Base-by-base conservation (phyloP, 352 stramenopile species). In the Globisporangium barbulae region DNA sequence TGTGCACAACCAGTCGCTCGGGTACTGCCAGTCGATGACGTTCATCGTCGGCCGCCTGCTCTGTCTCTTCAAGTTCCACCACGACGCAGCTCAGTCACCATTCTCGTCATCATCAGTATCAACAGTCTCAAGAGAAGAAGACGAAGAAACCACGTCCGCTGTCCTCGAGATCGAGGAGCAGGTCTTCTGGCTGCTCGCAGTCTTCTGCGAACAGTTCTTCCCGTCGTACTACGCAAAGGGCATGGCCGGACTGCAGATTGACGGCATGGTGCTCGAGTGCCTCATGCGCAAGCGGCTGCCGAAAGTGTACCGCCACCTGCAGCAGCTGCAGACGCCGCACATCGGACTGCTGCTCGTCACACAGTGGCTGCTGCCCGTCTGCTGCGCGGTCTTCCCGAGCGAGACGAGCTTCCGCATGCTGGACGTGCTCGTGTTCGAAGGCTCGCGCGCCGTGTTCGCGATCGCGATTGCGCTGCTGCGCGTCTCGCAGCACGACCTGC, bases 1-100 rank as follows among this genome's bases (percentile, higher is more conserved):
- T 0, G 47, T 94, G 31, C 80, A 91, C 59, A 94, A 97, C 59
- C 63, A 78, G 25, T 59, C 58, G 22, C 71, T 97, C 6, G 90
- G 90, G 15, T 97, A 97, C 65, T 96, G 89, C 53, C 89, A 97
- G 69, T 91, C 81, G 21, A 96, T 97, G 87, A 97, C 90, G 44
- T 97, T 96, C 57, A 79, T 97, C 22, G 86, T 85, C 8, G 89
- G 78, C 0, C 73, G 89, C 17, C 48, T 96, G 37, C 59, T 97
- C 41, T 91, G 82, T 58, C 57, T 91, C 5, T 87, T 76, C 52
- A 70, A 72, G 6, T 53, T 58, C 53, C 49, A 63, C 42, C 17
- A 44, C 19, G 42, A 21, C 12, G 37, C 37, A 2, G 12, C 17
- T 15, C 2, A 57, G 21, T 3, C 21, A 33, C 4, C 42, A 19